Evolutionary conservation across 208 protist species (phyloP), one percentile per base, ranked within the genome.

Genomic region (Leishmania arabica): DNA sequence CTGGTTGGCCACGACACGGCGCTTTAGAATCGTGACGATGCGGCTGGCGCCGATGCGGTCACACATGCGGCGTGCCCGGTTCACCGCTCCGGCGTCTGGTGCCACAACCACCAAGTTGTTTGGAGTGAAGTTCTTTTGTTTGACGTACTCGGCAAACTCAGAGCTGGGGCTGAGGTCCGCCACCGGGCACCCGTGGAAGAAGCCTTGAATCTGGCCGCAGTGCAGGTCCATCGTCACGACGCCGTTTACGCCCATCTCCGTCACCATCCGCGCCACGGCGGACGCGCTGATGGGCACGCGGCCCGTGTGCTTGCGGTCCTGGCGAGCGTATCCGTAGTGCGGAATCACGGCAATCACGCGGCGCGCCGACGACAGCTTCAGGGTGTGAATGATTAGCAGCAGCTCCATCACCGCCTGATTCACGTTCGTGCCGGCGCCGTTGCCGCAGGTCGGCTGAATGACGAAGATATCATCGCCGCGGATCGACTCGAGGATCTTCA

Each of bases 391-490:
- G 76, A 98, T 96, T 21, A 99, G 91, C n/a, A 98, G 85, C 60
- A 99, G 88, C 83, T 99, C 98, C 98, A 99, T 99, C 62, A 99
- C 93, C 8, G 95, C 90, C 78, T 97, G 92, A 86, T 99, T 98
- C 42, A 98, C 95, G 82, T 97, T 96, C 34, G 80, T 85, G 83
- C 77, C 89, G 54, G 87, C 77, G 40, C 84, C 86, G 82, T 96
- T 96, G 88, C 96, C 79, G 80, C 96, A 99, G 7, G 98, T 99
- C 15, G 97, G 90, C 83, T 99, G 97, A 62, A 99, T 94, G 31
- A 99, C 94, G 84, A 98, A 99, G 65, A 99, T 89, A 86, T 99
- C 99, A 77, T 98, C 95, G 62, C 95, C 95, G 54, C 95, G 93
- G 71, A 97, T 95, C 3, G 93, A 96, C 75, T 96, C 91, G 42